Evolutionary conservation across 1,139 yeast genomes (phyloP).

Genomic region (Kodamaea suecica): DNA sequence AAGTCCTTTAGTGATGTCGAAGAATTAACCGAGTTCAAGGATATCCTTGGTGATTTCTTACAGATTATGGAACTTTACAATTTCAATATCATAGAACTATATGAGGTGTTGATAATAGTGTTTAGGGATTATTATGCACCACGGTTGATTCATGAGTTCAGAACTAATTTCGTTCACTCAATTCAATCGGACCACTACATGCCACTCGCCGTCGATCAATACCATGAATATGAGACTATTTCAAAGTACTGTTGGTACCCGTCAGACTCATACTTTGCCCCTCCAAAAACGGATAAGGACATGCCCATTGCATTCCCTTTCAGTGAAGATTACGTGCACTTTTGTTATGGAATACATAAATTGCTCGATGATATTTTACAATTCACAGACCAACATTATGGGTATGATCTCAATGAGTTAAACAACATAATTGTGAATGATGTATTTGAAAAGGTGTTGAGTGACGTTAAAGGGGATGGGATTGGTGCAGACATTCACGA

Average conservation of each 20-base stretch:
- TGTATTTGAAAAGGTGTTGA: conserved; percentile 67
- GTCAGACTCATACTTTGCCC: conserved; percentile 45
- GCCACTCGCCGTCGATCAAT: conserved; percentile 71
- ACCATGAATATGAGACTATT: conserved; percentile 59
- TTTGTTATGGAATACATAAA: conserved; percentile 71
- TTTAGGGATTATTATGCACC: conserved; percentile 61
- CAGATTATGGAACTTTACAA: conserved; percentile 76
- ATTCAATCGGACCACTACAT: conserved; percentile 82
- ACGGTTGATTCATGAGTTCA: conserved; percentile 54
- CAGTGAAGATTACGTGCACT: conserved; percentile 82
- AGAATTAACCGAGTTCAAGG: conserved; percentile 42
- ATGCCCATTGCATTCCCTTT: conserved; percentile 83
- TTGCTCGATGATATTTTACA: conserved; percentile 59
- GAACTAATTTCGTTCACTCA: conserved; percentile 56
- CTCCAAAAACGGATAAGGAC: conserved; percentile 32
- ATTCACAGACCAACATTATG: conserved; percentile 67
- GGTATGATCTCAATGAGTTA: conserved; percentile 44
- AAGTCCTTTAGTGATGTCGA: conserved; percentile 27
- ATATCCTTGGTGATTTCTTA: conserved; percentile 65
- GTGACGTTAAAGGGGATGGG: conserved; percentile 47
- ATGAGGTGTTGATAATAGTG: conserved; percentile 57
- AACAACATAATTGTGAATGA: conserved; percentile 50
- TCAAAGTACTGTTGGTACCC: conserved; percentile 70
- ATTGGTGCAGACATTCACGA: conserved; percentile 65
- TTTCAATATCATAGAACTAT: conserved; percentile 58